These are phyloP conservation scores for Pezicula radicicola DNA, from an alignment of 2,329 filamentous ascomycete genomes.

Conservation along the genomic window DNA sequence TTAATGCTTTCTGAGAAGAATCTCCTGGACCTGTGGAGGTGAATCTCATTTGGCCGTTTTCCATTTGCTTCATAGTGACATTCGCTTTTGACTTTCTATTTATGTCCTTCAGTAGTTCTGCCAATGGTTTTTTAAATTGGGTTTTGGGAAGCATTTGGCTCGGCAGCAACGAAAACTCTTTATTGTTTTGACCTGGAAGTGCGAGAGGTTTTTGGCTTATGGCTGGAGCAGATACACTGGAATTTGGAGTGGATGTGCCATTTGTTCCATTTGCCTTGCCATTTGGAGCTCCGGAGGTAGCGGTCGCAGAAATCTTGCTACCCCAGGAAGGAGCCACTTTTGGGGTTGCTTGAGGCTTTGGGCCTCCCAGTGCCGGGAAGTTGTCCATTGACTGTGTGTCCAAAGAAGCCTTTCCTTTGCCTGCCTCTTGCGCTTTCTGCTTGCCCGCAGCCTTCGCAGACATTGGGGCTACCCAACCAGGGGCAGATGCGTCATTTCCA, in stretches of 20 bases:
- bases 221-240: slow-evolving; percentile 39
- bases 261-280: slow-evolving; percentile 45
- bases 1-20: slow-evolving; percentile 81
- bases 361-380: slow-evolving; percentile 84
- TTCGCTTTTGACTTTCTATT: slow-evolving; percentile 88
- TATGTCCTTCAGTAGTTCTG: slow-evolving; percentile 85
- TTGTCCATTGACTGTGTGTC: slow-evolving; percentile 87
- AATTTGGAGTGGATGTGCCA: slow-evolving; percentile 47
- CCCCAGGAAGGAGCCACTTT: slow-evolving; percentile 75
- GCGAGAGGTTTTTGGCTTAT: slow-evolving; percentile 55
- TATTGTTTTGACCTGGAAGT: slow-evolving; percentile 79
- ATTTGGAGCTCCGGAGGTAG: slow-evolving; percentile 19
- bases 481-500: slow-evolving; percentile 39
- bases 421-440: slow-evolving; percentile 52
- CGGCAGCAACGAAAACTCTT: slow-evolving; percentile 70
- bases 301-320: slow-evolving; percentile 54
- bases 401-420: slow-evolving; percentile 44
- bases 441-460: slow-evolving; percentile 67
- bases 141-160: slow-evolving; percentile 72
- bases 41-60: slow-evolving; percentile 73
- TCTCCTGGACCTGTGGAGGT: slow-evolving; percentile 82
- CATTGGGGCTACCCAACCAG: slow-evolving; percentile 45
- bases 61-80: slow-evolving; percentile 72
- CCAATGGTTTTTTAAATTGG: slow-evolving; percentile 80
- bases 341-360: slow-evolving; percentile 56